phyloP scores from a whole-genome alignment of 208 protist species.

The Acanthamoeba divionensis region DNA sequence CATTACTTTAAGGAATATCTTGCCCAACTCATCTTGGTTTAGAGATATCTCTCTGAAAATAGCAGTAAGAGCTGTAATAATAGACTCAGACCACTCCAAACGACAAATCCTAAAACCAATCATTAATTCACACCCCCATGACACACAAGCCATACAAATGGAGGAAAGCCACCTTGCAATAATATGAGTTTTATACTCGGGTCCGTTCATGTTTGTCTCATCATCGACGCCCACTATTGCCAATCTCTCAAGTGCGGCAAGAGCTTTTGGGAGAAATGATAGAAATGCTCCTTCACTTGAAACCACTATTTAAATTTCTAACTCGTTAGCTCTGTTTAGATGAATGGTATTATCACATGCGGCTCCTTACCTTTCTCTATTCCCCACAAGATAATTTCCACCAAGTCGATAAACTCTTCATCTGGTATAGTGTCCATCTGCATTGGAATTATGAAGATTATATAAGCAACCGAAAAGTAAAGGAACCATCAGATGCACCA shows the following conservation, averaged over 20 bases:
- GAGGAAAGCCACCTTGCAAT: neutral
- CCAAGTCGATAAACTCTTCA: slow-evolving; percentile 15
- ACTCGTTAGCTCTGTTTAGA: no score
- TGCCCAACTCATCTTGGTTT: neutral
- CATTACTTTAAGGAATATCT: neutral
- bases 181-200: slow-evolving; percentile 27
- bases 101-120: neutral
- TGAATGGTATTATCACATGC: no score
- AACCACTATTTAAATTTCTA: no score
- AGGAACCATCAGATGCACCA: neutral
- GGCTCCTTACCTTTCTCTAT: slow-evolving; percentile 21
- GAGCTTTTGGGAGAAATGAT: slow-evolving; percentile 23
- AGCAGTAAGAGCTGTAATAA: neutral
- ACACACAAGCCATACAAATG: no score
- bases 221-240: slow-evolving; percentile 15
- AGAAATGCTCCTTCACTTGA: slow-evolving; percentile 32
- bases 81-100: neutral
- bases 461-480: neutral
- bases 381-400: slow-evolving; percentile 10
- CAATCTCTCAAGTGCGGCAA: neutral
- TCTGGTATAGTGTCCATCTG: slow-evolving; percentile 26
- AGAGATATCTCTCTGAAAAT: neutral
- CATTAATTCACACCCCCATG: neutral
- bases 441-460: neutral
- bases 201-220: neutral